Conservation (phyloP, 1,284 basidiomycete genomes). For the Sphaerobolus stellatus region DNA sequence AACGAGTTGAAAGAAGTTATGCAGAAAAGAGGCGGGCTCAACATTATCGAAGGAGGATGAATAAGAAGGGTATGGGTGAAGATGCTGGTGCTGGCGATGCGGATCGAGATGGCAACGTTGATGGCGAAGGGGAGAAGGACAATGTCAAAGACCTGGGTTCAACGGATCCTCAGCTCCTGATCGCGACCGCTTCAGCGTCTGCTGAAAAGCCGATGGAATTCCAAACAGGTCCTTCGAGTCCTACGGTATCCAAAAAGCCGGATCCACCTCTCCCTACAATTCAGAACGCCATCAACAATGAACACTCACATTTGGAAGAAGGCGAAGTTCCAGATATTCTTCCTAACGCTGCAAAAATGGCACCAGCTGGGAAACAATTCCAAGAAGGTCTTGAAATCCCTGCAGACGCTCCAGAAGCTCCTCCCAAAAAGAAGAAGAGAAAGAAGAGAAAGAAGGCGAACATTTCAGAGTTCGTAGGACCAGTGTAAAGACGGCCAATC, state of each 20-base stretch:
- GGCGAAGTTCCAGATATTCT: background rate
- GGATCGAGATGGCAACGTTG: too few relatives aligned
- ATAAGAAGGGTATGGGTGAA: background rate
- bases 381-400: too few relatives aligned
- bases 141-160: too few relatives aligned
- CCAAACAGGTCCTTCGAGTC: background rate
- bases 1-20: too few relatives aligned
- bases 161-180: background rate
- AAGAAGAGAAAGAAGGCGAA: too few relatives aligned
- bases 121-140: background rate
- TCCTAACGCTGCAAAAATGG: background rate
- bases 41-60: background rate
- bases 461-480: too few relatives aligned
- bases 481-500: too few relatives aligned
- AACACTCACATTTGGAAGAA: background rate
- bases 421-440: background rate
- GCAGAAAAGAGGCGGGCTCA: background rate
- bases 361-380: background rate
- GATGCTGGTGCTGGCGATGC: too few relatives aligned
- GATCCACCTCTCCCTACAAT: background rate
- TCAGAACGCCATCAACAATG: background rate
- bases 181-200: background rate
- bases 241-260: background rate
- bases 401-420: background rate
- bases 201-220: background rate